Evolutionary conservation across 345 rosid genomes (phyloP).

Genomic region (Brassica incana): DNA sequence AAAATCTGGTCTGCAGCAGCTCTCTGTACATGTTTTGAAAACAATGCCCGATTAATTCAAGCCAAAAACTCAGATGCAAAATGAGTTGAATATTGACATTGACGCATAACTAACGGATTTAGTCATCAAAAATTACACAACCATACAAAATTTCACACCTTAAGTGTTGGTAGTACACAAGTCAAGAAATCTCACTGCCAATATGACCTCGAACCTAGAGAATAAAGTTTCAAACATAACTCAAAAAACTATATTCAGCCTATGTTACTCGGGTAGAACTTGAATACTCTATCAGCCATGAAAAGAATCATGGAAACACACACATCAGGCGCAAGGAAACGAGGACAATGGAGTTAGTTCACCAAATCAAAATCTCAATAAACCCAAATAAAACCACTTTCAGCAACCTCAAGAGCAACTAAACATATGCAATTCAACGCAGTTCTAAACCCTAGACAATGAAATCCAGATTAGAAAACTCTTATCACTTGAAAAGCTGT

Average conservation of each 20-base stretch:
- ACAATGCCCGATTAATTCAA: conserved; percentile 17
- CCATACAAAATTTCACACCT: background rate
- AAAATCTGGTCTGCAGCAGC: conserved; percentile 91
- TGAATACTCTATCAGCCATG: conserved; percentile 3
- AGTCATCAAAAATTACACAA: background rate
- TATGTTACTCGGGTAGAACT: background rate
- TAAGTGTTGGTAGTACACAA: background rate
- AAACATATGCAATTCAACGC: background rate
- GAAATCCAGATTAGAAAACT: conserved; percentile 3
- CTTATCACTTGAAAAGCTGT: background rate
- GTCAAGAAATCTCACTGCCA: too few relatives aligned
- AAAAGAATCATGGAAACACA: background rate
- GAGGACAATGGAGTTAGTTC: too few relatives aligned
- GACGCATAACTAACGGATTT: background rate
- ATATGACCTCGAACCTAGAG: background rate
- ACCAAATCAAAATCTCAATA: too few relatives aligned
- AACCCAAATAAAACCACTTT: background rate
- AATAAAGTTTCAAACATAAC: too few relatives aligned
- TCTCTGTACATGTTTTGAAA: conserved; percentile 54
- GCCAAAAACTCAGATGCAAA: background rate
- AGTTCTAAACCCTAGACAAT: background rate
- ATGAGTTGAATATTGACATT: conserved; percentile 11
- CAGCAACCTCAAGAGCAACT: conserved; percentile 1
- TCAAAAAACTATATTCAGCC: background rate
- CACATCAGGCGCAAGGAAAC: background rate